Evolutionary conservation across 441 rosid genomes (phyloP), one percentile per base, ranked within the genome.

Genomic region (Gossypium davidsonii): DNA sequence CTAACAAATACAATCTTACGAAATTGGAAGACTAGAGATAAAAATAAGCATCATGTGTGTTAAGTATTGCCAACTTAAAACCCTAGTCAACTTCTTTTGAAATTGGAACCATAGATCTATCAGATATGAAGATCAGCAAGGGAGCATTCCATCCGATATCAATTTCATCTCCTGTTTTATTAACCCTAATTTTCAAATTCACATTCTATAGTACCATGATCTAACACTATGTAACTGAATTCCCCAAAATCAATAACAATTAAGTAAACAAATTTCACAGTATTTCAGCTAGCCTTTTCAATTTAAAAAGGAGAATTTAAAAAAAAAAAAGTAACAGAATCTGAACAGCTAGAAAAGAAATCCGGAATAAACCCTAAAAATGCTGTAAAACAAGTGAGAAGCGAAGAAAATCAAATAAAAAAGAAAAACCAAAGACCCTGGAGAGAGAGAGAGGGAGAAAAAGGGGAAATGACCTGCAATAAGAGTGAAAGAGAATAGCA

Each of bases 401-500:
- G 8, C 52, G 34, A 39, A 14, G 55, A 46, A 58, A 71, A 9
- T n/a, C 23, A 42, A 59, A 58, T 44, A 0, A 7, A 0, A 34
- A 34, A 1, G 42, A 58, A 55, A 72, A n/a, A 26, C 59, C 78
- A 65, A 37, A 61, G 25, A 14, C 18, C 37, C 26, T 21, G 59
- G 39, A 48, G 21, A 46, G 34, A 25, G 25, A 15, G 12, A 8
- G 3, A 12, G 12, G n/a, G 9, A 26, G 0, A 25, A 6, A 14
- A 12, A 52, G 17, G 15, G 9, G 11, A 1, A 21, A 74, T 49
- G 74, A 75, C 98, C 96, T 91, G 82, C 66, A 91, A 71, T 74
- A 92, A 79, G 46, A 87, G 77, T 1, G 72, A 80, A 49, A 89
- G 92, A 76, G 95, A 87, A 58, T 56, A 73, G 87, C 94, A 94